Base-by-base conservation (phyloP, 2,329 filamentous ascomycete genomes). In the Cladophialophora carrionii region DNA sequence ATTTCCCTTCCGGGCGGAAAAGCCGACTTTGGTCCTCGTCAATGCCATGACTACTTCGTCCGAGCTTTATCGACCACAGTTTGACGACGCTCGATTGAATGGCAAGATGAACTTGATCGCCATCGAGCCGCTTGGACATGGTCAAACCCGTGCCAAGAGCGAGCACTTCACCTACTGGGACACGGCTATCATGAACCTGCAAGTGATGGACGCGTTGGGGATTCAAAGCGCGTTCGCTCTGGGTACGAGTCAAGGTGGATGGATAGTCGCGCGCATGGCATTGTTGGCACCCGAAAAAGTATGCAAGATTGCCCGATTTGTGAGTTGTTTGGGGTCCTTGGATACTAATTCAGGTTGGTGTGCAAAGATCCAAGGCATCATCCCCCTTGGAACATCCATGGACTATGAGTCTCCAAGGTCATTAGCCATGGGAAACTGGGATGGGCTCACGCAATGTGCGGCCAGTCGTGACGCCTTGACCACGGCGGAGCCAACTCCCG, bases 131-230 rank as follows among this genome's bases (percentile, higher is more conserved):
- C 76, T 85, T 14, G 83, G 83, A 20, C 83, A 85, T 71, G 83
- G 83, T 3, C 72, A 79, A 61, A 84, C 83, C 4, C 58, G 57
- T 26, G 73, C 78, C 7, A 73, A 74, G 20, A 68, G 71, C 6
- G 78, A 81, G 63, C 76, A 83, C 51, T 85, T 78, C 70, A 85
- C 82, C 7, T 85, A 85, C 71, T 85, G 83, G 83, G 82, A 84
- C 68, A 79, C 81, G 0, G 82, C 82, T 1, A 76, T 78, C 61
- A 83, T 87, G 81, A 72, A 65, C 29, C 57, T 73, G 20, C 70
- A 73, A 48, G 65, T 71, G 26, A 62, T 73, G 64, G 71, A 72
- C 17, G 56, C 62, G 6, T 55, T 73, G 37, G 64, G 65, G 10
- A 60, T 73, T 60, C 54, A 68, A 34, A 69, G 72, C 54, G 68